These are phyloP conservation scores for Psilocybe subaeruginosa DNA, from an alignment of 768 basidiomycete genomes.

Conservation along the genomic window DNA sequence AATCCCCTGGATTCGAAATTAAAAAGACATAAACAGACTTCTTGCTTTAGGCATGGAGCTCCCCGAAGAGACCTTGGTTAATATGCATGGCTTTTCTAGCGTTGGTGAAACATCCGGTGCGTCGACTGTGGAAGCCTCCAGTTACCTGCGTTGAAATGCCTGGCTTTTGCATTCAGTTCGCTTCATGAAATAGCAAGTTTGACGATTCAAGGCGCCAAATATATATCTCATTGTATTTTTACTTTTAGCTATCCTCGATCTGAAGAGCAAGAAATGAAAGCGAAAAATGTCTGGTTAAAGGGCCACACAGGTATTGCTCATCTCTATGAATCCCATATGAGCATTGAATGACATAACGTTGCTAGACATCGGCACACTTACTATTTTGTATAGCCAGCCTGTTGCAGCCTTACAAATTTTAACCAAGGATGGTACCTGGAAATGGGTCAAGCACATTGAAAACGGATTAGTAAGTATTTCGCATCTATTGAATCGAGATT, in stretches of 20 bases:
- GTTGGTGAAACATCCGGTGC: slow-evolving; percentile 46
- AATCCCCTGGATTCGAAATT: neutral
- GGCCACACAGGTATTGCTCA: slow-evolving; percentile 52
- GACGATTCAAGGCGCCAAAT: neutral
- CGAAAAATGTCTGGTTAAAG: slow-evolving; percentile 61
- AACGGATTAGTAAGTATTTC: slow-evolving; percentile 49
- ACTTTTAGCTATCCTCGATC: slow-evolving; percentile 48
- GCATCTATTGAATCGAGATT: too few relatives aligned
- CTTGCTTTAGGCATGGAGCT: slow-evolving; percentile 56
- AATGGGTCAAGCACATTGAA: slow-evolving; percentile 60
- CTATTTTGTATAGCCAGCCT: slow-evolving; percentile 65
- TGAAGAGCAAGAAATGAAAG: slow-evolving; percentile 49
- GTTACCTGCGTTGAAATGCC: neutral
- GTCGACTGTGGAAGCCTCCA: slow-evolving; percentile 5
- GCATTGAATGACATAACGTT: neutral
- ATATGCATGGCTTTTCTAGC: slow-evolving; percentile 47
- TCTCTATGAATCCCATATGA: too few relatives aligned
- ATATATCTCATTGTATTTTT: neutral
- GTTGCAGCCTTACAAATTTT: slow-evolving; percentile 61
- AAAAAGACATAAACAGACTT: slow-evolving; percentile 32
- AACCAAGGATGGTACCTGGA: slow-evolving; percentile 53
- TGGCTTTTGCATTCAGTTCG: slow-evolving; percentile 41
- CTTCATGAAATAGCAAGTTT: slow-evolving; percentile 69
- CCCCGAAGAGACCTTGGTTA: slow-evolving; percentile 52
- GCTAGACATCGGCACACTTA: slow-evolving; percentile 57